Conservation (phyloP, 495 filamentous ascomycete genomes). For the Darksidea phi region DNA sequence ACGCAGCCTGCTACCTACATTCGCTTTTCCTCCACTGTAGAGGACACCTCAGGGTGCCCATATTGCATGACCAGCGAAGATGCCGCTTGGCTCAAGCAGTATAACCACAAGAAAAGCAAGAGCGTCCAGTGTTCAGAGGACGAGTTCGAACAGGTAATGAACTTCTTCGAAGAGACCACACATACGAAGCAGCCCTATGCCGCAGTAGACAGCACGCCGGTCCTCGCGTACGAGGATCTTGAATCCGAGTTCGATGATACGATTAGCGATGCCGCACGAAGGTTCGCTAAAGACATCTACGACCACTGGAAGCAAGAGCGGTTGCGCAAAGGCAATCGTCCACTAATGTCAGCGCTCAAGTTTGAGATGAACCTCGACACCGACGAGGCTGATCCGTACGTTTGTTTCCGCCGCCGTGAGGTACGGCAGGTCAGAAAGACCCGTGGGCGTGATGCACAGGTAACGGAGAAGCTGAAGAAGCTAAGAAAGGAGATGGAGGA, state of each 20-base stretch:
- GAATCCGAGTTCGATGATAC: slow-evolving; percentile 71
- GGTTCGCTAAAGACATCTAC: slow-evolving; percentile 83
- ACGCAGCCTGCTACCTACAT: slow-evolving; percentile 88
- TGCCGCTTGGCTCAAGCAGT: slow-evolving; percentile 74
- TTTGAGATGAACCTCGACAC: slow-evolving; percentile 90
- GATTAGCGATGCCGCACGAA: slow-evolving; percentile 62
- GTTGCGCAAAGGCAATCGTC: slow-evolving; percentile 60
- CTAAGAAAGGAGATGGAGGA: slow-evolving; percentile 90
- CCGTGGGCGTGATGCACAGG: slow-evolving; percentile 86
- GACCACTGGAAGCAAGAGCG: slow-evolving; percentile 82
- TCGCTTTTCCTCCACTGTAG: slow-evolving; percentile 95
- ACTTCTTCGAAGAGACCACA: slow-evolving; percentile 86
- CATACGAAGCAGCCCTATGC: slow-evolving; percentile 80
- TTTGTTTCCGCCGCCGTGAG: slow-evolving; percentile 96
- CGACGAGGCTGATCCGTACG: slow-evolving; percentile 94
- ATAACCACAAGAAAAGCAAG: slow-evolving; percentile 72
- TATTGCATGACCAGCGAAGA: slow-evolving; percentile 95
- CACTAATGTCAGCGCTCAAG: slow-evolving; percentile 75
- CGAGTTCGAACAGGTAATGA: slow-evolving; percentile 91
- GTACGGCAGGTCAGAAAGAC: slow-evolving; percentile 94
- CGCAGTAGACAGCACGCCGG: slow-evolving; percentile 77
- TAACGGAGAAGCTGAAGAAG: slow-evolving; percentile 88
- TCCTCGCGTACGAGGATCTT: slow-evolving; percentile 78
- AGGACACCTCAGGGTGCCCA: slow-evolving; percentile 80
- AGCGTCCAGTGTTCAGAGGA: slow-evolving; percentile 73